Evolutionary conservation across 331 rosid species (phyloP).

Genomic region (Ulmus americana): DNA sequence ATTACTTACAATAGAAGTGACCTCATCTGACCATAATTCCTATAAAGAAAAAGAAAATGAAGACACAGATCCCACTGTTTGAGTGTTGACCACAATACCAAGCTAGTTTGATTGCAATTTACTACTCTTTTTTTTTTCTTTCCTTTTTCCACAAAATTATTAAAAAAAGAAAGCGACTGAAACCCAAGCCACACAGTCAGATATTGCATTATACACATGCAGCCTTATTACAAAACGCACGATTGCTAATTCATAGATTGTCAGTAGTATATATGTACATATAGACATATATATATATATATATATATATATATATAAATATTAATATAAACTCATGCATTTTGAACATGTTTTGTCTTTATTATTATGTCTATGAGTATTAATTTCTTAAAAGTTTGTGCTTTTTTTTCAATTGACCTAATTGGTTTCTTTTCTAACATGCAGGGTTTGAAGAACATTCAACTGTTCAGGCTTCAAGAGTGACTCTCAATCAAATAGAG

Average conservation of each 20-base stretch:
- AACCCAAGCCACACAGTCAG: too few species aligned
- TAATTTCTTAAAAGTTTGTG: neutral
- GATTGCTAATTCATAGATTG: too few species aligned
- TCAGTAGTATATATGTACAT: too few species aligned
- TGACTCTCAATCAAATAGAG: constrained; percentile 3
- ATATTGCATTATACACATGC: too few species aligned
- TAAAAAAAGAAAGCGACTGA: too few species aligned
- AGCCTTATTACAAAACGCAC: too few species aligned
- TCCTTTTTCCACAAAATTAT: too few species aligned
- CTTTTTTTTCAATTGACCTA: neutral
- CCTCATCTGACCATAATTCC: neutral
- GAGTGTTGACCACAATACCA: constrained; percentile 4
- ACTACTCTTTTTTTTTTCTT: neutral
- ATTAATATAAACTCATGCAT: too few species aligned
- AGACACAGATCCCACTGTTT: constrained; percentile 21
- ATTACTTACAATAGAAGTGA: neutral
- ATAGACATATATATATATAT: too few species aligned
- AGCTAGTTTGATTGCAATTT: neutral
- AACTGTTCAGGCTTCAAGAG: constrained; percentile 6
- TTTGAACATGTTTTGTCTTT: neutral
- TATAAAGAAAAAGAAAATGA: neutral
- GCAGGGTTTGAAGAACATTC: constrained; percentile 16
- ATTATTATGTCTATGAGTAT: neutral
- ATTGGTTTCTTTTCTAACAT: neutral
- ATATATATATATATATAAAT: too few species aligned